Evolutionary conservation across 129 eudicot genomes (phyloP).

Genomic region (Oenanthe sinensis): DNA sequence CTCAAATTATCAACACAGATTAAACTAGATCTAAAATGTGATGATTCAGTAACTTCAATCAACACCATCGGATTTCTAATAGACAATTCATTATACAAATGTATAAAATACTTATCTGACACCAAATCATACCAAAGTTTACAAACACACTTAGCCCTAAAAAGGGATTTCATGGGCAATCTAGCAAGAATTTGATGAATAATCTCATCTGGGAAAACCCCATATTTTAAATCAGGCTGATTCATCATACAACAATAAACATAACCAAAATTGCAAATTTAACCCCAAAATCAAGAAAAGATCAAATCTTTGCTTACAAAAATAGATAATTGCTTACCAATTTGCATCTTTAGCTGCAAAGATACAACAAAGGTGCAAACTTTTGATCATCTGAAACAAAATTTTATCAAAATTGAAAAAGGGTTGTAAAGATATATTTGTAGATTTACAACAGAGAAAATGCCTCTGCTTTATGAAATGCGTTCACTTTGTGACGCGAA

Average conservation of each 20-base stretch:
- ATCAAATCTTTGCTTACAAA: neutral
- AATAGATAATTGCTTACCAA: neutral
- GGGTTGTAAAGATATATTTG: neutral
- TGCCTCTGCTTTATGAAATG: neutral
- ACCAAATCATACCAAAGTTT: constrained; percentile 60
- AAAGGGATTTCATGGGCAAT: constrained; percentile 68
- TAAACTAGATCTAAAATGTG: constrained; percentile 44
- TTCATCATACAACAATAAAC: constrained; percentile 24
- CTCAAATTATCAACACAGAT: constrained; percentile 56
- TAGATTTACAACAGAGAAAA: neutral
- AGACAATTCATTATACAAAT: constrained; percentile 41
- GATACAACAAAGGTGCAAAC: neutral
- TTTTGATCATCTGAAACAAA: neutral
- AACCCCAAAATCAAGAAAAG: neutral
- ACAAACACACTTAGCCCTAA: constrained; percentile 62
- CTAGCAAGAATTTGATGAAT: constrained; percentile 60
- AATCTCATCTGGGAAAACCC: constrained; percentile 73
- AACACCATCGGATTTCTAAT: constrained; percentile 55
- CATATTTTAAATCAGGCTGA: constrained; percentile 29
- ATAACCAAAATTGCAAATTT: constrained; percentile 7
- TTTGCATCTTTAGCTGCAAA: neutral
- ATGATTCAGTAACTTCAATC: constrained; percentile 43
- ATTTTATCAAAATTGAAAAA: neutral
- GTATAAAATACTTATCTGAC: constrained; percentile 49
- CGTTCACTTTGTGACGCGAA: constrained; percentile 1